Evolutionary conservation across 1,139 yeast genomes (phyloP).

Genomic region (Yamadazyma atmosphaerica): DNA sequence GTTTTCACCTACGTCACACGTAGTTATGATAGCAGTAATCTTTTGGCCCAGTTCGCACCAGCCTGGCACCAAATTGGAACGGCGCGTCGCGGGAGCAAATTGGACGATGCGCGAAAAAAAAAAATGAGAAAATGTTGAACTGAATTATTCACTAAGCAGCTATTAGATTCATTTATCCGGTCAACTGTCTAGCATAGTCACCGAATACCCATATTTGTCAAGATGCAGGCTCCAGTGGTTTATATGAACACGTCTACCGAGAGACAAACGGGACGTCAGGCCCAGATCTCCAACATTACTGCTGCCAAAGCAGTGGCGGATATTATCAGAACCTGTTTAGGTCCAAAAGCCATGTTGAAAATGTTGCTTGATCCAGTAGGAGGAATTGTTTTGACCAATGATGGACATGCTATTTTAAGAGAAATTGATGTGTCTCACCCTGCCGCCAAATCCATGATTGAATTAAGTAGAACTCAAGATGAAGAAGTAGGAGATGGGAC

Average conservation of each 20-base stretch:
- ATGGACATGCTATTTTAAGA: constrained; percentile 91
- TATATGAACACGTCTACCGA: constrained; percentile 77
- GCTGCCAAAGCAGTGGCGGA: constrained; percentile 99
- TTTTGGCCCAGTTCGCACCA: no score
- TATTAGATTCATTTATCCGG: neutral
- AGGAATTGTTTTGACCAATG: constrained; percentile 95
- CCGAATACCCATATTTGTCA: neutral
- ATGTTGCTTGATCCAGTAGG: constrained; percentile 99
- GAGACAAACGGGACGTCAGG: constrained; percentile 96
- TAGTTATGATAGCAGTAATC: no score
- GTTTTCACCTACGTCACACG: neutral
- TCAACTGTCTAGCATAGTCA: no score
- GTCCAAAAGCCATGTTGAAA: constrained; percentile 99
- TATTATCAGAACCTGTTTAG: constrained; percentile 94
- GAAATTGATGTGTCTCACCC: constrained; percentile 95
- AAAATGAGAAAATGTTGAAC: neutral
- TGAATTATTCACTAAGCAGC: neutral
- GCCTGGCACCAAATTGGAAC: no score
- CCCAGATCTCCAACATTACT: constrained; percentile 93
- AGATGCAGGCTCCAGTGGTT: constrained; percentile 53
- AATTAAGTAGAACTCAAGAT: constrained; percentile 94
- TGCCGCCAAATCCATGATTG: constrained; percentile 98
- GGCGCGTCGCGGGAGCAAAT: no score
- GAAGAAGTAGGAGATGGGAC: constrained; percentile 99
- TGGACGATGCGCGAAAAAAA: constrained; percentile 1